Conservation (phyloP, 2,329 filamentous ascomycete species). For the Pseudogymnoascus sp. region DNA sequence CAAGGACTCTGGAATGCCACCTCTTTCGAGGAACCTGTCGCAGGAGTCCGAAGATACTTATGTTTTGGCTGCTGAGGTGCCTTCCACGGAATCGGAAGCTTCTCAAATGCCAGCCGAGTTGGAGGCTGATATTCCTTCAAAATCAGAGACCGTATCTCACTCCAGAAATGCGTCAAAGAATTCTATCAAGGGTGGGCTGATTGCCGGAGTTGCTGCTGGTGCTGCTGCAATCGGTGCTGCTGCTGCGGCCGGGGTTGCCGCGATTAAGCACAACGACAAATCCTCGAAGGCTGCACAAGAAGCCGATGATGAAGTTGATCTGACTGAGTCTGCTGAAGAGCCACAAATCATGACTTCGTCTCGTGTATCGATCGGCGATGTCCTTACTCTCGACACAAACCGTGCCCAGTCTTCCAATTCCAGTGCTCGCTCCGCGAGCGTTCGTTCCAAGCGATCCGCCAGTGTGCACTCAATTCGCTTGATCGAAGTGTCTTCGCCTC, state of each 20-base stretch:
- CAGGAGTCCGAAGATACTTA: neutral
- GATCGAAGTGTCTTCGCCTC: constrained; percentile 26
- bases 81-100: neutral
- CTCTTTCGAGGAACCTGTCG: constrained; percentile 10
- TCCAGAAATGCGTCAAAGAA: neutral
- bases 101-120: neutral
- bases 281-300: constrained; percentile 16
- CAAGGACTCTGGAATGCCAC: neutral
- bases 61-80: neutral
- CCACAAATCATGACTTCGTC: constrained; percentile 30
- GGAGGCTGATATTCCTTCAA: neutral
- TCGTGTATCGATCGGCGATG: constrained; percentile 26
- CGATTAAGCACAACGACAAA: constrained; percentile 19
- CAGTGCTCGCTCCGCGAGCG: constrained; percentile 21
- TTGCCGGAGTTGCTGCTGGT: constrained; percentile 17
- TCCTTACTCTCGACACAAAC: constrained; percentile 20
- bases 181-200: constrained; percentile 8
- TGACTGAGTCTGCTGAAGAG: constrained; percentile 27
- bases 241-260: constrained; percentile 18
- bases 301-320: constrained; percentile 15
- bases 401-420: constrained; percentile 11
- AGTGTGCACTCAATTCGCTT: constrained; percentile 29
- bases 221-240: constrained; percentile 18
- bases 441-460: constrained; percentile 18
- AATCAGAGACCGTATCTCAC: neutral